A percentile compares a stretch with the other conserved stretches of the same genome.
Evolutionary conservation across 768 basidiomycete species (phyloP).

Genomic region (Agrocybe chaxingu): DNA sequence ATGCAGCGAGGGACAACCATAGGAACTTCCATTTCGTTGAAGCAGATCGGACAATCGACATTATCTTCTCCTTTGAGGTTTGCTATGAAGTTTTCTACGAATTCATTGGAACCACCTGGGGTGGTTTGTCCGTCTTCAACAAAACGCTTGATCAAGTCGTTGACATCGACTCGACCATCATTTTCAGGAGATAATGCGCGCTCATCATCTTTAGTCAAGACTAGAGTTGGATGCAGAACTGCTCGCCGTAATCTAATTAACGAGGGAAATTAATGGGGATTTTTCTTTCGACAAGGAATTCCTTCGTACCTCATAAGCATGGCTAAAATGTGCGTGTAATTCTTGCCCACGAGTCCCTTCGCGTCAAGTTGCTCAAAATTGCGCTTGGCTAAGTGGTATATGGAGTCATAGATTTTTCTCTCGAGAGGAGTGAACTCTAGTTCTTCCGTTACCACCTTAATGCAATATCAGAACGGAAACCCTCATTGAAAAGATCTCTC

Average conservation of each 20-base stretch:
- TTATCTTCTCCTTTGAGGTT: slow-evolving; percentile 52
- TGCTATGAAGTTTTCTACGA: slow-evolving; percentile 64
- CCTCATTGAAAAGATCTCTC: not conserved
- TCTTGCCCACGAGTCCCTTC: slow-evolving; percentile 74
- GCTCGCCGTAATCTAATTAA: slow-evolving; percentile 75
- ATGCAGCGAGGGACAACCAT: slow-evolving; percentile 72
- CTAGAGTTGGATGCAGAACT: slow-evolving; percentile 86
- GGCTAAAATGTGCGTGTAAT: slow-evolving; percentile 86
- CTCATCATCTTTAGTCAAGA: slow-evolving; percentile 52
- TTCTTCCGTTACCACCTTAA: slow-evolving; percentile 61
- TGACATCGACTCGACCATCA: slow-evolving; percentile 49
- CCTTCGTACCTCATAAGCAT: slow-evolving; percentile 84
- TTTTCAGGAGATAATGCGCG: slow-evolving; percentile 31
- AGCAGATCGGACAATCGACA: slow-evolving; percentile 77
- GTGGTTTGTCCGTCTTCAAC: slow-evolving; percentile 31
- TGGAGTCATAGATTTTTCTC: slow-evolving; percentile 83
- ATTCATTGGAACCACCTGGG: slow-evolving; percentile 35
- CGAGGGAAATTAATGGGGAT: slow-evolving; percentile 3
- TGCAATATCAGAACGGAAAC: not conserved
- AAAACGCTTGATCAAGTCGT: slow-evolving; percentile 57
- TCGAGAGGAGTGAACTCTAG: slow-evolving; percentile 83
- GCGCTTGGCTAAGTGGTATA: slow-evolving; percentile 75
- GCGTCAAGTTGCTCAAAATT: slow-evolving; percentile 79
- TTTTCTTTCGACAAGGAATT: not conserved
- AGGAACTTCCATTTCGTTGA: slow-evolving; percentile 71